Evolutionary conservation across 2,329 filamentous ascomycete genomes (phyloP), one percentile per base, ranked within the genome.

Genomic region (Fusarium sterilihyphosum): DNA sequence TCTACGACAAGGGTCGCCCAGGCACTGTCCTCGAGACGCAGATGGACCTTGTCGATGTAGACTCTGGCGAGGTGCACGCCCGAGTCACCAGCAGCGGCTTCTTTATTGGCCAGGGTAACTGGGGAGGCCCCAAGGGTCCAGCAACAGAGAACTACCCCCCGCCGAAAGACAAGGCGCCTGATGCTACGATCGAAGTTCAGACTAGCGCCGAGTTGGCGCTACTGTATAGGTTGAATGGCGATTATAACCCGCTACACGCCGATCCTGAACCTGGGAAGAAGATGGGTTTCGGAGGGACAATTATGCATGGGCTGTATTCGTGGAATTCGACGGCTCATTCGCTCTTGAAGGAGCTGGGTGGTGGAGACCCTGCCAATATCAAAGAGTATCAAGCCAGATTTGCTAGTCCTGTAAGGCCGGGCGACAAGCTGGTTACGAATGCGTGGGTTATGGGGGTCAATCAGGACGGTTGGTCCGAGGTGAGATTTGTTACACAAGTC

Each of bases 181-280:
- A 86, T 62, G 82, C 81, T 5, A 76, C 83, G 17, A 77, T 84
- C 59, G 78, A 77, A 10, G 81, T 83, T 35, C 74, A 83, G 66
- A 86, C 85, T 0, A 83, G 80, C 0, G 78, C 79, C 2, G 84
- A 86, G 71, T 78, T 78, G 9, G 82, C 83, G 2, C 76, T 86
- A 5, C 77, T 86, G 2, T 86, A 86, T 60, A 78, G 85, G 5
- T 77, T 87, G 16, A 86, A 84, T 70, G 85, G 86, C 2, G 86
- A 87, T 67, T 87, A 86, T 74, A 87, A 87, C 68, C 85, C 86
- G 12, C 78, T 86, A 52, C 85, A 86, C 72, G 85, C 81, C 3
- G 83, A 84, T 58, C 83, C 84, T n/a, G 81, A 78, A 22, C 84
- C 84, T 47, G 84, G 84, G 3, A 77, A 77, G 69, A 79, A 80